Conservation (phyloP, 148 eudicot species). For the Oxyria digyna region DNA sequence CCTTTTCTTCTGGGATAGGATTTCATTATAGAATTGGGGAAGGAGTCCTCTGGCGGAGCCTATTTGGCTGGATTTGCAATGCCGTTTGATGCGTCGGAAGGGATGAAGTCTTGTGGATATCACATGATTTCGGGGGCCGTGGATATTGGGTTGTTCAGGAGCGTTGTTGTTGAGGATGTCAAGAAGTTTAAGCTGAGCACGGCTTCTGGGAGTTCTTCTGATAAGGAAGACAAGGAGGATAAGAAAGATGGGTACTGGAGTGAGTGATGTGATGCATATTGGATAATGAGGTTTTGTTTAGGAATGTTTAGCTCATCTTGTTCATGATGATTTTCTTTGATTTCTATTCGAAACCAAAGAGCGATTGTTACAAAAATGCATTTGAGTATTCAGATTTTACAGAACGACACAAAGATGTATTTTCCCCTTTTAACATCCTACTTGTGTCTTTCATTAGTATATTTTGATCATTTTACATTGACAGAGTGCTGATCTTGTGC, state of each 20-base stretch:
- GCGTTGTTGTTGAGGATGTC: slow-evolving; percentile 70
- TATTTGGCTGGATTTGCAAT: slow-evolving; percentile 67
- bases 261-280: slow-evolving; percentile 16
- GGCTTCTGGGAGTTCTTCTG: slow-evolving; percentile 14
- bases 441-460: no score
- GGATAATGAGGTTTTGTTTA: slow-evolving; percentile 2
- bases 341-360: no score
- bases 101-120: slow-evolving; percentile 54
- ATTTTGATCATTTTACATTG: no score
- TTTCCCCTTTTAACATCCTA: no score
- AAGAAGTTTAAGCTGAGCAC: slow-evolving; percentile 45
- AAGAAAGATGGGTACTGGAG: slow-evolving; percentile 73
- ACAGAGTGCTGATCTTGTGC: no score
- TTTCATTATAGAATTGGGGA: no score
- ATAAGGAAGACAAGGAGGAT: slow-evolving; percentile 19
- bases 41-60: slow-evolving; percentile 27
- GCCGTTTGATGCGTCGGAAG: slow-evolving; percentile 52
- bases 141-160: slow-evolving; percentile 60
- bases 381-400: no score
- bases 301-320: no score
- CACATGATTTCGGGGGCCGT: slow-evolving; percentile 79
- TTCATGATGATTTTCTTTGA: background rate
- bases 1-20: no score
- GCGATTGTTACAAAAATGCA: no score
- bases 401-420: no score